Conservation (phyloP, 73 alveolate species). For the Uronychia setigera region DNA sequence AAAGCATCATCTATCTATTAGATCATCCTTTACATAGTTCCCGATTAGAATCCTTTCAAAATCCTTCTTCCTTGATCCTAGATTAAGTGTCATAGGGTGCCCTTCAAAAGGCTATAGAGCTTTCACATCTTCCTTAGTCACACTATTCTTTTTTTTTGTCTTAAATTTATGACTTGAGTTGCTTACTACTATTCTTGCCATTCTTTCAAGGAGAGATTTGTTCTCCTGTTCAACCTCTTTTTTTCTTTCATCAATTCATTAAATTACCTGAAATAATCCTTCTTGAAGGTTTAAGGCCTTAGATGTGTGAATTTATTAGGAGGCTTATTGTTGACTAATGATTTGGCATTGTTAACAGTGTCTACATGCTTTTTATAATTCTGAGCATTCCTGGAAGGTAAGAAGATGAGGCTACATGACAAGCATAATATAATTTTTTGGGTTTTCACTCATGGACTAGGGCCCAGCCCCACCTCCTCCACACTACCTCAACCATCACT, state of each 20-base stretch:
- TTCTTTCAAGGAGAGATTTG: not conserved
- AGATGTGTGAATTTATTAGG: not conserved
- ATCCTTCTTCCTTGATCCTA: not conserved
- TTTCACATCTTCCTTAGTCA: not conserved
- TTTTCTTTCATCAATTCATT: not conserved
- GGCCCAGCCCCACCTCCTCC: constrained; percentile 2
- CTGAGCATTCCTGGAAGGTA: not conserved
- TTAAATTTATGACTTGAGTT: no score
- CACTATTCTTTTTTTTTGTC: not conserved
- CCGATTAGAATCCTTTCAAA: not conserved
- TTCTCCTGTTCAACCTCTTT: not conserved
- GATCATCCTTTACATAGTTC: not conserved
- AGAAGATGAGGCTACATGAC: not conserved
- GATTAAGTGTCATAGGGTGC: not conserved
- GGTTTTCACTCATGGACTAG: not conserved
- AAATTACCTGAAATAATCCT: not conserved
- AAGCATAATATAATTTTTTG: not conserved
- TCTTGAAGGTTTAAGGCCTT: not conserved
- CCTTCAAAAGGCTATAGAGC: not conserved
- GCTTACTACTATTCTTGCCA: not conserved
- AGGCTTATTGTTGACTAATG: not conserved
- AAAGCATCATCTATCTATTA: not conserved
- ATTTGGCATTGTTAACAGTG: not conserved
- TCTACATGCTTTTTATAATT: not conserved
- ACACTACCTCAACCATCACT: constrained; percentile 3